Base-by-base conservation (phyloP, 2,329 filamentous ascomycete genomes). In the Diaporthe ampelina region DNA sequence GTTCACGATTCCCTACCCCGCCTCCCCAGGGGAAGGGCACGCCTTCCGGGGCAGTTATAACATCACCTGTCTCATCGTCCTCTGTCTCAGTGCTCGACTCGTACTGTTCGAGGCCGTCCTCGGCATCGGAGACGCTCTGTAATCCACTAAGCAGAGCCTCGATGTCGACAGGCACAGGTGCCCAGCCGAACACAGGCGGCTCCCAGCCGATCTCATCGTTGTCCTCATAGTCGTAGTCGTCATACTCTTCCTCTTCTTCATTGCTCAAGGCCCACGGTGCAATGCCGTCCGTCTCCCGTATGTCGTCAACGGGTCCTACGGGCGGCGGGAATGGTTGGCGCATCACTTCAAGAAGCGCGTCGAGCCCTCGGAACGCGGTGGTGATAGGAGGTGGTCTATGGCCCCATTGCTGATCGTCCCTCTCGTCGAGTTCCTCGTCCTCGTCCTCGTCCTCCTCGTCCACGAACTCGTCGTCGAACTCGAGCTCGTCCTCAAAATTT, bases 121-220 rank as follows among this genome's bases (percentile, higher is more conserved):
- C 54, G 4, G 32, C 54, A 29, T 48, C 57, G 10, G 48, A 54
- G 10, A 48, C 32, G 57, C 50, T 32, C 29, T 17, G 63, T 32
- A 68, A 24, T 13, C 52, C 71, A 68, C 37, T 54, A 1, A 73
- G 37, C 3, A 59, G 50, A 9, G 71, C 69, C 13, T 71, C 68
- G 26, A 73, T 21, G 10, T 67, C 48, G n/a, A 73, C 57, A 43
- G 70, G 70, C 13, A 72, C 70, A 21, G 70, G 70, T 5, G 70
- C 70, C 70, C 70, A 72, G 32, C 70, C 70, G 24, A 35, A 52
- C 15, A 61, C 69, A n/a, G 69, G 57, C 48, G 70, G 70, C 35
- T 54, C 15, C 70, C 70, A 68, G 24, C 70, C 70, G 43, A 43
- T 37, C n/a, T 58, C 73, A 2, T 59, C 73, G 5, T 65, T 45